Evolutionary conservation across 352 stramenopile genomes (phyloP), one percentile per base, ranked within the genome.

Genomic region (Hyaloperonospora brassicae): DNA sequence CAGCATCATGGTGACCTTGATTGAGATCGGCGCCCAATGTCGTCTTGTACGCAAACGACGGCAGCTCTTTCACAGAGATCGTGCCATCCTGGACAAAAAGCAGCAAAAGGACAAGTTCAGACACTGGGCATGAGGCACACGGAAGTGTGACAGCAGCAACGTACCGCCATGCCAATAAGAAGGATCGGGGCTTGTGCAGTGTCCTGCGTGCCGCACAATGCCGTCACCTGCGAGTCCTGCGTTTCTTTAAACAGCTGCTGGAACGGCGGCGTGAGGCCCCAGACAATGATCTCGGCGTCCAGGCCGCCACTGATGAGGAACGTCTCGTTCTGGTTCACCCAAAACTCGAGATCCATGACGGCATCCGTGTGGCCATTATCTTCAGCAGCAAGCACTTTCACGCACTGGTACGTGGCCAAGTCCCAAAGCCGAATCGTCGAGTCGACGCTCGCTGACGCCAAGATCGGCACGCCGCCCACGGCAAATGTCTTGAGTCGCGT

Each of bases 271-370:
- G 73, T 68, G 47, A 93, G 75, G 43, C 76, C 73, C 84, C 84
- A 93, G 30, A 93, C 79, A 31, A 89, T 89, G 54, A 93, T 79
- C 59, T 92, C 76, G n/a, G 63, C 70, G 49, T 93, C 84, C 45
- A 91, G 55, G 25, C 79, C 81, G 47, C 77, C 79, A 40, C 80
- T 91, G 48, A 93, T 91, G 34, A 93, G 76, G 61, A 88, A 93
- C n/a, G 76, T 85, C 66, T 93, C 84, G 55, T 66, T 76, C 27
- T 81, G 68, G 63, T 89, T 93, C 38, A 90, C 79, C 84, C 81
- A 93, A 48, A 93, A 84, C 51, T 93, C 83, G 22, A 93, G 61
- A 62, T 93, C 84, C 78, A 89, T 91, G 35, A 93, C 81, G 5
- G 82, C 69, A 13, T 93, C 83, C 31, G 75, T 87, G 66, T 93